phyloP scores from a whole-genome alignment of 176 grass and related monocot genomes.

The Oryza glaberrima region DNA sequence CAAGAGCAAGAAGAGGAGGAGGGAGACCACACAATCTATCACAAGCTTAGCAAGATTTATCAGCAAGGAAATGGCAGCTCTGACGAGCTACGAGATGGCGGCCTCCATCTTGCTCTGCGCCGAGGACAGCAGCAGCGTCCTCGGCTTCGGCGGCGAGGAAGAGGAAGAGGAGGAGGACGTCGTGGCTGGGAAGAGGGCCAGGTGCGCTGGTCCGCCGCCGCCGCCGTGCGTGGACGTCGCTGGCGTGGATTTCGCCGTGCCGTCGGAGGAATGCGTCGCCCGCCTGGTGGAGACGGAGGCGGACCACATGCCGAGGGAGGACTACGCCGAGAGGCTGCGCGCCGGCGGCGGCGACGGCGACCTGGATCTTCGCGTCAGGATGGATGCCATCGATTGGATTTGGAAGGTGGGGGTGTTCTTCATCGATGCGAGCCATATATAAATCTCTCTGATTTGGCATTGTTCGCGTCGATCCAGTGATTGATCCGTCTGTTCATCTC shows the following conservation, averaged over 20 bases:
- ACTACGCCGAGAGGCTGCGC: slow-evolving; percentile 72
- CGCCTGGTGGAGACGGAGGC: slow-evolving; percentile 58
- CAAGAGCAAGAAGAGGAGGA: not conserved
- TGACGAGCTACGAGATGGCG: slow-evolving; percentile 68
- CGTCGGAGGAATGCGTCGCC: slow-evolving; percentile 74
- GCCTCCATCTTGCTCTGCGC: slow-evolving; percentile 89
- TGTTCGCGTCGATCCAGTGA: not conserved
- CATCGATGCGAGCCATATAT: not conserved
- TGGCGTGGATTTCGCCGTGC: slow-evolving; percentile 51
- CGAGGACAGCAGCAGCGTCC: slow-evolving; percentile 85
- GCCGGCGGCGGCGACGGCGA: slow-evolving; percentile 39
- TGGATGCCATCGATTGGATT: slow-evolving; percentile 86
- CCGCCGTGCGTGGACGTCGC: slow-evolving; percentile 35
- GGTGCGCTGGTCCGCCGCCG: slow-evolving; percentile 23
- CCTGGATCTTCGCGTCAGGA: slow-evolving; percentile 61
- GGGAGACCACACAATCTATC: slow-evolving; percentile 15
- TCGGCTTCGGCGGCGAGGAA: slow-evolving; percentile 54
- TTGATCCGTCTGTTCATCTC: slow-evolving; percentile 15
- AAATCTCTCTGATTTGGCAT: not conserved
- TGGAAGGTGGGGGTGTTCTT: slow-evolving; percentile 70
- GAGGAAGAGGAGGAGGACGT: slow-evolving; percentile 17
- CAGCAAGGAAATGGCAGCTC: slow-evolving; percentile 53
- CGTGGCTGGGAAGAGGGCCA: slow-evolving; percentile 6
- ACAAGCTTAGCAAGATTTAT: not conserved
- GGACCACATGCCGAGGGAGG: slow-evolving; percentile 74